Percentiles rank a stretch among this genome's conserved stretches.
phyloP scores from a whole-genome alignment of 352 stramenopile species.

The Blastocystis sp. region DNA sequence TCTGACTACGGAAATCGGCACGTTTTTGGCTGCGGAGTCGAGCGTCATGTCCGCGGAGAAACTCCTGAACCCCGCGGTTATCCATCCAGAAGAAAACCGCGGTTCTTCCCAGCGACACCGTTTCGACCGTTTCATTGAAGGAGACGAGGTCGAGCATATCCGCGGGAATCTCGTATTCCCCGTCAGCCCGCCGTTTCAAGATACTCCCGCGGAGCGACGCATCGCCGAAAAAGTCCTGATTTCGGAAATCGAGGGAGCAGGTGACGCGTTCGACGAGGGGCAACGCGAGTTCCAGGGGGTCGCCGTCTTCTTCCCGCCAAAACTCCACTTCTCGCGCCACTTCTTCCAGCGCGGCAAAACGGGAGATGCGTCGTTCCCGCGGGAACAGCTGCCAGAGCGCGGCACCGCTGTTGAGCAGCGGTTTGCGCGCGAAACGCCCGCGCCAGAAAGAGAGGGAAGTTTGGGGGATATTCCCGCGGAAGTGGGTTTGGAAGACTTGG shows the following conservation, averaged over 20 bases:
- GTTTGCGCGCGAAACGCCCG: neutral
- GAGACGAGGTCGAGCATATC: too few species aligned
- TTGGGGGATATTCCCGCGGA: too few species aligned
- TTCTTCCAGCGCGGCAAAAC: neutral
- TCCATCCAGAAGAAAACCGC: too few species aligned
- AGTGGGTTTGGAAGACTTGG: too few species aligned
- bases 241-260: neutral
- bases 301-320: neutral
- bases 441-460: neutral
- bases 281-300: neutral
- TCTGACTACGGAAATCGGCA: too few species aligned
- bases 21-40: too few species aligned
- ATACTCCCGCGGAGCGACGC: too few species aligned
- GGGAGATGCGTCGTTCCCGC: neutral
- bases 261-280: constrained; percentile 7
- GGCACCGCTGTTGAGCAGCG: neutral
- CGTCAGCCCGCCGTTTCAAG: too few species aligned
- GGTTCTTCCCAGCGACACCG: too few species aligned
- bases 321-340: neutral
- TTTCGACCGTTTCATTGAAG: too few species aligned
- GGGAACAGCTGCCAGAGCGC: constrained; percentile 6
- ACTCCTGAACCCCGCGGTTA: too few species aligned
- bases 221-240: constrained; percentile 12
- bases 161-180: neutral
- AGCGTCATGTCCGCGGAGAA: too few species aligned